Base-by-base conservation (phyloP, 1,284 basidiomycete species). In the Pseudozyma thailandica region DNA sequence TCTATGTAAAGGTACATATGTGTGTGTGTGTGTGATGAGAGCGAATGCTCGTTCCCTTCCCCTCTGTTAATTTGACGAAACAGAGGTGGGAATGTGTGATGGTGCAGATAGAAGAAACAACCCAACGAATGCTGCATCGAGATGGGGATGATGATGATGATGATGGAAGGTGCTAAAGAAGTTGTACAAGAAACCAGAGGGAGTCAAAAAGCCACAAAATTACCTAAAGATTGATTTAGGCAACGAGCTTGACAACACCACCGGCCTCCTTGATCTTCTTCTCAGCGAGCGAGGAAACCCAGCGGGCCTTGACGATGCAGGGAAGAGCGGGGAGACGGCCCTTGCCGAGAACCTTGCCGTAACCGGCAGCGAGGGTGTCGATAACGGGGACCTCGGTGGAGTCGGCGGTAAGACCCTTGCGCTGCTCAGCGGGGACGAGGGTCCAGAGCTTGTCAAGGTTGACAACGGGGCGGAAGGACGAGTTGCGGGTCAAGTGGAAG, bases 401-500 rank as follows among this genome's bases (percentile, higher is more conserved):
- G 60, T 23, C 18, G 26, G 80, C 60, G 2, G 68, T 74, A 26
- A 79, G 48, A 27, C 73, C 70, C 62, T 77, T 71, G 55, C 80
- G 77, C 49, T 79, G 71, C 71, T 82, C 81, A 42, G 75, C 79
- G 38, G 81, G 75, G 20, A 82, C 80, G 41, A 82, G 76, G 8
- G 81, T 80, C 81, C 81, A 82, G 56, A 82, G 74, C 77, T 82
- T 82, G 77, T 82, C 81, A 18, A 82, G 72, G 88, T 98, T 98
- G 90, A 98, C 92, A 82, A 90, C 91, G 30, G 94, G 94, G 77
- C 90, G 88, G 93, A 91, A 94, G 86, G 89, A 88, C 80, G 88
- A 86, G 87, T 97, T 97, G 86, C 90, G 90, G 65, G 93, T 94
- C 74, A 93, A 86, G 86, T 98, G 95, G 92, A 91, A 98, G 86